phyloP scores from a whole-genome alignment of 345 rosid genomes.

The Limnanthes douglasii region DNA sequence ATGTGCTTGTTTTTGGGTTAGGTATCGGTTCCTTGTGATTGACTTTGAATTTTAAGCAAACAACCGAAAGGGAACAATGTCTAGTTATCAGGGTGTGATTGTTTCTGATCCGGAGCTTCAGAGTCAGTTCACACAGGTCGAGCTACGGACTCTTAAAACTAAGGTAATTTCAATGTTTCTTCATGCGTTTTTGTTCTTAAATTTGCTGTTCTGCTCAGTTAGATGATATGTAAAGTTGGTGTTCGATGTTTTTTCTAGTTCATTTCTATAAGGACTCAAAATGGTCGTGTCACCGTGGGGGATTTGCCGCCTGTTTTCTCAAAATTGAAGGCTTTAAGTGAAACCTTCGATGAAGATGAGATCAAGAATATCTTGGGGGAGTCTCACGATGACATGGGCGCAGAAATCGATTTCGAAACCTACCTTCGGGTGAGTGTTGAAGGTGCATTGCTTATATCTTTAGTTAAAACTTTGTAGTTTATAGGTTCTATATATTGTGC shows the following conservation, averaged over 20 bases:
- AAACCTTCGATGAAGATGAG: constrained; percentile 43
- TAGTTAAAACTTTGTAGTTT: too few species aligned
- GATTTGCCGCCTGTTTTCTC: constrained; percentile 60
- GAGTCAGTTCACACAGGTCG: constrained; percentile 99
- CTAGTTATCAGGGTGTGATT: constrained; percentile 78
- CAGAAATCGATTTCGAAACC: constrained; percentile 74
- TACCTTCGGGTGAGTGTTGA: constrained; percentile 62
- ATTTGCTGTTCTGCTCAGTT: too few species aligned
- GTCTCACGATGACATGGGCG: constrained; percentile 22
- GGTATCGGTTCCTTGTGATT: too few species aligned
- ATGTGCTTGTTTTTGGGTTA: too few species aligned
- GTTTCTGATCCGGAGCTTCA: constrained; percentile 98
- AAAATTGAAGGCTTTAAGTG: constrained; percentile 58
- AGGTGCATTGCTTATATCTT: too few species aligned
- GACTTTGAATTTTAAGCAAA: too few species aligned
- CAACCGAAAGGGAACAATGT: constrained; percentile 27
- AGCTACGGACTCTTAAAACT: constrained; percentile 87
- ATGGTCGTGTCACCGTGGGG: constrained; percentile 35
- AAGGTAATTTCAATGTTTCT: constrained; percentile 26
- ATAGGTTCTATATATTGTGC: too few species aligned
- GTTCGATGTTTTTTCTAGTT: too few species aligned
- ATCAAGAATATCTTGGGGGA: constrained; percentile 48
- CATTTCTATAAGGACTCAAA: constrained; percentile 42
- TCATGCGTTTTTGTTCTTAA: not conserved
- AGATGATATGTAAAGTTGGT: too few species aligned